Evolutionary conservation across 2,329 filamentous ascomycete genomes (phyloP).

Genomic region (Botrytis deweyae): DNA sequence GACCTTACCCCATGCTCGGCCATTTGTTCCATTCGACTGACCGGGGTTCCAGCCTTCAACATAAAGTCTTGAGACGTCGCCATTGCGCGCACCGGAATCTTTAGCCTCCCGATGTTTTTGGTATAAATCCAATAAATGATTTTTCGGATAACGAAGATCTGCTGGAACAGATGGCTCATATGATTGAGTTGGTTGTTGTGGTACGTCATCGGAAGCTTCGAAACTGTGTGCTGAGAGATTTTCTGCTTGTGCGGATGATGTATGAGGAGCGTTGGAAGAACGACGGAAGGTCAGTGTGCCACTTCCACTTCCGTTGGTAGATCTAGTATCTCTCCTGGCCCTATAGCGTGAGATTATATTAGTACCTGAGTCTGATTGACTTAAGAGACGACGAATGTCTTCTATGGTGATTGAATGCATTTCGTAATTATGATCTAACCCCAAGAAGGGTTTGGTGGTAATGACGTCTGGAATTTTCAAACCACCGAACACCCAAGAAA

Average conservation of each 20-base stretch:
- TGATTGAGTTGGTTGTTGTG: slow-evolving; percentile 42
- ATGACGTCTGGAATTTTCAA: slow-evolving; percentile 4
- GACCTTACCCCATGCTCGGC: slow-evolving; percentile 71
- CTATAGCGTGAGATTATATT: slow-evolving; percentile 40
- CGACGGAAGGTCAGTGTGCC: slow-evolving; percentile 62
- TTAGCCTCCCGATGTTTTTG: slow-evolving; percentile 48
- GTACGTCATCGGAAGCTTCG: slow-evolving; percentile 33
- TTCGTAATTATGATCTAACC: background rate
- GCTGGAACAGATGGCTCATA: slow-evolving; percentile 41
- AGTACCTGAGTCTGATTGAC: background rate
- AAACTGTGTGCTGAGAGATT: slow-evolving; percentile 26
- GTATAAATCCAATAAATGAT: slow-evolving; percentile 72
- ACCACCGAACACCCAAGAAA: background rate
- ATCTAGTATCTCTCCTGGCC: slow-evolving; percentile 57
- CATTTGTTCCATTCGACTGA: slow-evolving; percentile 61
- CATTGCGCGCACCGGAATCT: slow-evolving; percentile 49
- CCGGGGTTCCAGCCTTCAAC: slow-evolving; percentile 78
- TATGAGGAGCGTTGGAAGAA: slow-evolving; percentile 56
- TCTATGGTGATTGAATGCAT: background rate
- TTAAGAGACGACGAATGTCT: background rate
- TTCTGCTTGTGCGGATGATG: slow-evolving; percentile 34
- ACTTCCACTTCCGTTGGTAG: slow-evolving; percentile 46
- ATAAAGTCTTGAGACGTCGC: slow-evolving; percentile 66
- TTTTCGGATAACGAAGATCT: slow-evolving; percentile 40
- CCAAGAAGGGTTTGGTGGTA: background rate